These are phyloP conservation scores for baker's yeast (Saccharomyces cerevisiae) DNA, from an alignment of 805 yeast species.

Conservation along the genomic window DNA sequence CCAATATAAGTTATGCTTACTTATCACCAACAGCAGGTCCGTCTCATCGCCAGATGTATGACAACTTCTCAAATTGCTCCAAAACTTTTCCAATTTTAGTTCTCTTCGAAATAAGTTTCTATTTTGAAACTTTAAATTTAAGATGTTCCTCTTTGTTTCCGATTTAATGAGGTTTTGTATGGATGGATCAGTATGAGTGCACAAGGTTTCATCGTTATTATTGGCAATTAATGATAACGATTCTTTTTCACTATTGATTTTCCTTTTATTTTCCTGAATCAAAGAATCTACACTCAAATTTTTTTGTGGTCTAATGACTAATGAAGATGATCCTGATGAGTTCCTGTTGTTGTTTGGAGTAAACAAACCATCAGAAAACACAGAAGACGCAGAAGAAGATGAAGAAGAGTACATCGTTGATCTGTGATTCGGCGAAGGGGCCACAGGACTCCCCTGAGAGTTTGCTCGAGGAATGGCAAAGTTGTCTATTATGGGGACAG, in stretches of 20 bases:
- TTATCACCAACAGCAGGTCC: constrained; percentile 7
- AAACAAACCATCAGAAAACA: not conserved
- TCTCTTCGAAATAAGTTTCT: constrained; percentile 8
- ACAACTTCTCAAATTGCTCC: constrained; percentile 7
- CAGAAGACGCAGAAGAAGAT: constrained; percentile 4
- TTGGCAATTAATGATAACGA: constrained; percentile 3
- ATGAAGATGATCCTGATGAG: not conserved
- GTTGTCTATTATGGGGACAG: constrained; percentile 11
- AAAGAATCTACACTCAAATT: constrained; percentile 15
- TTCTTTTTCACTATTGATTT: constrained; percentile 8
- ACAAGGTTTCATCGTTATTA: not conserved
- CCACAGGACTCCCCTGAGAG: not conserved
- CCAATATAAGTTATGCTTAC: constrained; percentile 10
- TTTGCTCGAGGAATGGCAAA: not conserved
- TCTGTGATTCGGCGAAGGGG: not conserved
- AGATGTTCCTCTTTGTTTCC: constrained; percentile 7
- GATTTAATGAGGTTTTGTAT: not conserved
- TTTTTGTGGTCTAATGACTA: constrained; percentile 8
- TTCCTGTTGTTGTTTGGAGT: not conserved
- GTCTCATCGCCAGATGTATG: not conserved
- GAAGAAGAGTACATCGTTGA: constrained; percentile 4
- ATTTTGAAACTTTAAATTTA: constrained; percentile 9
- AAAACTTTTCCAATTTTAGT: constrained; percentile 3
- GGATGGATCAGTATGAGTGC: not conserved
- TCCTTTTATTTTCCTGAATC: constrained; percentile 13